Conservation (phyloP, 441 rosid genomes). For the Mallotus japonicus region DNA sequence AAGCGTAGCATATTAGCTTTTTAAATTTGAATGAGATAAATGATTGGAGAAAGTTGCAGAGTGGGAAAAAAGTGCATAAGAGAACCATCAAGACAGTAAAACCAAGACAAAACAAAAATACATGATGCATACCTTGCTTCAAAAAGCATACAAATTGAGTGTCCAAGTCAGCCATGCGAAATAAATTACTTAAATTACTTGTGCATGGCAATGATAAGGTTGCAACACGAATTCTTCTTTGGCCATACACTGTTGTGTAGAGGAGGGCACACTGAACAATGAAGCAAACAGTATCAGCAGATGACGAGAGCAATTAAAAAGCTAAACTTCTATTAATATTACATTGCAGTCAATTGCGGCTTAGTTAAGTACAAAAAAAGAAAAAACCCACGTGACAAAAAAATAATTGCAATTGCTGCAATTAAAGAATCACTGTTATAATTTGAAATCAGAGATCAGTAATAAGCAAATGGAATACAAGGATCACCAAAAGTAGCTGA, state of each 20-base stretch:
- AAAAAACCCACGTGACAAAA: neutral
- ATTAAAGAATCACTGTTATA: neutral
- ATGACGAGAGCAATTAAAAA: conserved; percentile 14
- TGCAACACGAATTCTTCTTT: conserved; percentile 92
- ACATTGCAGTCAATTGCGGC: neutral
- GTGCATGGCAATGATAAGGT: conserved; percentile 91
- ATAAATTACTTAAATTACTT: conserved; percentile 78
- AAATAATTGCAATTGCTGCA: neutral
- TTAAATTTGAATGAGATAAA: conserved; percentile 12
- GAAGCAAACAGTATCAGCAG: conserved; percentile 24
- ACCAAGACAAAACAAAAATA: conserved; percentile 10
- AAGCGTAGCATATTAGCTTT: neutral
- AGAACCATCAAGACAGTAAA: neutral
- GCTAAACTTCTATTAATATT: conserved; percentile 40
- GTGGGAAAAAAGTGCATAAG: neutral
- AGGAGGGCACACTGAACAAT: conserved; percentile 77
- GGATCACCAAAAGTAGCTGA: conserved; percentile 12
- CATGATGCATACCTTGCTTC: conserved; percentile 75
- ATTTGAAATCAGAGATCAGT: neutral
- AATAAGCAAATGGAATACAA: neutral
- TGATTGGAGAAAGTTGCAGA: neutral
- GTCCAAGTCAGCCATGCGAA: conserved; percentile 92
- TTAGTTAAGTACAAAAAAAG: neutral
- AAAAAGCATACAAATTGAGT: conserved; percentile 90
- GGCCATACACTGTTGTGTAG: conserved; percentile 85